Conservation (phyloP, 1,284 basidiomycete species). For the Boletus semigastroideus region DNA sequence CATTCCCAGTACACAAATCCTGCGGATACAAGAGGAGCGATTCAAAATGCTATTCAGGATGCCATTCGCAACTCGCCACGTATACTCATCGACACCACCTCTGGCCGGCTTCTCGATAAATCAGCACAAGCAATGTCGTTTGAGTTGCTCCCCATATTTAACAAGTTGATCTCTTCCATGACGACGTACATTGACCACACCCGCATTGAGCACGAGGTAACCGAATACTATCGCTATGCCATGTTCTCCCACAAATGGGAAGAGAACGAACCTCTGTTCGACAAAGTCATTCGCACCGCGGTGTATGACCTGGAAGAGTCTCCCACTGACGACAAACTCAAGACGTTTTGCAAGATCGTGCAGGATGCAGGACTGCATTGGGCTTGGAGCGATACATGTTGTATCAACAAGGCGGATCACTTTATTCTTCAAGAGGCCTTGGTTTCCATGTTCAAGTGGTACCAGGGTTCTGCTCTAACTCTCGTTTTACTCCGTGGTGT, state of each 20-base stretch:
- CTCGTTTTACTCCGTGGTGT: not conserved
- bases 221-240: not conserved
- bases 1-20: not conserved
- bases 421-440: not conserved
- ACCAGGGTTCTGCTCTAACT: not conserved
- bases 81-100: not conserved
- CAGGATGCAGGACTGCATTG: not conserved
- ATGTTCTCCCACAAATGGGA: slow-evolving; percentile 1
- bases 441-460: not conserved
- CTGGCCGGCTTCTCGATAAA: not conserved
- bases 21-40: not conserved
- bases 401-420: not conserved
- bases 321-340: not conserved
- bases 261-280: not conserved
- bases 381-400: not conserved
- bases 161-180: not conserved
- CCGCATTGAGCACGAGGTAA: not conserved
- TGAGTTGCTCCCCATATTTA: not conserved
- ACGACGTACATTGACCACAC: not conserved
- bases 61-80: not conserved
- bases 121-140: not conserved
- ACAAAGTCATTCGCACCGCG: not conserved
- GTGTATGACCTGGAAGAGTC: not conserved
- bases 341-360: not conserved
- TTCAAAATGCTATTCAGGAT: not conserved